These are phyloP conservation scores for Ramaria sp. DNA, from an alignment of 768 basidiomycete genomes.

Conservation along the genomic window DNA sequence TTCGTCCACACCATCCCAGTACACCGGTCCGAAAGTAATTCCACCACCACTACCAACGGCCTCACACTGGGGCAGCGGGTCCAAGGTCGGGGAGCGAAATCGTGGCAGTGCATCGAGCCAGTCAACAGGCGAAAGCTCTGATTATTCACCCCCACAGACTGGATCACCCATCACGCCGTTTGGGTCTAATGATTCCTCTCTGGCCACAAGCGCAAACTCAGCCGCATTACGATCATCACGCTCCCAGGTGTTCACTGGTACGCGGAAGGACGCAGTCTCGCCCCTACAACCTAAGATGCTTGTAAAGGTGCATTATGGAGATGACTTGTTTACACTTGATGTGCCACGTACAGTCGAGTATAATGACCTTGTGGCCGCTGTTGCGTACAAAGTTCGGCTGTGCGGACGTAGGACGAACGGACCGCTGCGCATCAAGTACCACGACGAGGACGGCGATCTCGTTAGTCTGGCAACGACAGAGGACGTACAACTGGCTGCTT, in stretches of 20 bases:
- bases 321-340: slow-evolving; percentile 92
- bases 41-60: slow-evolving; percentile 41
- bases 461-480: slow-evolving; percentile 83
- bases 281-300: slow-evolving; percentile 47
- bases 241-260: slow-evolving; percentile 41
- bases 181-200: slow-evolving; percentile 79
- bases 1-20: slow-evolving; percentile 5
- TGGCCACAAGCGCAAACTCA: slow-evolving; percentile 37
- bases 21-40: slow-evolving; percentile 18
- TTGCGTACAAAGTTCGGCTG: slow-evolving; percentile 85
- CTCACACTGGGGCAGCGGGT: slow-evolving; percentile 31
- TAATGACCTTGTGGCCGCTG: slow-evolving; percentile 76
- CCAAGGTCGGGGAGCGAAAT: slow-evolving; percentile 27
- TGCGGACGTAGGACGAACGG: slow-evolving; percentile 74
- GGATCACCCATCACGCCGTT: slow-evolving; percentile 84
- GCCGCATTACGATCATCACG: slow-evolving; percentile 38
- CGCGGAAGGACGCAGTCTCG: slow-evolving; percentile 5
- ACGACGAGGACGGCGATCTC: slow-evolving; percentile 88
- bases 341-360: slow-evolving; percentile 74
- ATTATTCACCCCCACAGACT: slow-evolving; percentile 71
- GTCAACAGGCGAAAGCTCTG: slow-evolving; percentile 71
- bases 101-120: slow-evolving; percentile 80
- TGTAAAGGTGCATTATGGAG: slow-evolving; percentile 90
- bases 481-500: slow-evolving; percentile 82
- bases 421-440: slow-evolving; percentile 80